Percentiles rank a stretch among this genome's conserved stretches.
Evolutionary conservation across 352 stramenopile genomes (phyloP).

Genomic region (Globisporangium cystogenes): DNA sequence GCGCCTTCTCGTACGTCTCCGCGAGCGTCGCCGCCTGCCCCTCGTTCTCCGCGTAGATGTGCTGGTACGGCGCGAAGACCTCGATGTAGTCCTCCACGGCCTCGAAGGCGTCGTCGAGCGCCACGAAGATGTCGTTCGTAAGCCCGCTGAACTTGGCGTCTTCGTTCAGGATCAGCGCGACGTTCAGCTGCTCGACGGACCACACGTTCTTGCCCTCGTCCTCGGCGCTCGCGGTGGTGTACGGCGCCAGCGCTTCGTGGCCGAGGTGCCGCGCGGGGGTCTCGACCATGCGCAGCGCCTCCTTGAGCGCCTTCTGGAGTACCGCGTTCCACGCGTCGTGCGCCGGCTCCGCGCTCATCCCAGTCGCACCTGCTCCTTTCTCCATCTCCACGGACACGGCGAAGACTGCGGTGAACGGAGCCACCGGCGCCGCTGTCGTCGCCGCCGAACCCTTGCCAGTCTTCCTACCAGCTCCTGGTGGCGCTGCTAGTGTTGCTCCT

Average conservation of each 20-base stretch:
- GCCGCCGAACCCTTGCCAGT: neutral
- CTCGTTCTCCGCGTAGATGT: slow-evolving; percentile 86
- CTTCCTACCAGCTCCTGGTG: slow-evolving; percentile 1
- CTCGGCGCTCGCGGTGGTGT: slow-evolving; percentile 76
- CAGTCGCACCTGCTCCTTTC: neutral
- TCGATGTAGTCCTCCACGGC: slow-evolving; percentile 85
- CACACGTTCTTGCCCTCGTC: slow-evolving; percentile 81
- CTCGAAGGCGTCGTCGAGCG: slow-evolving; percentile 76
- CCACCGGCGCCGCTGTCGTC: slow-evolving; percentile 2
- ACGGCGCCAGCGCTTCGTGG: slow-evolving; percentile 67
- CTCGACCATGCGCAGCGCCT: slow-evolving; percentile 85
- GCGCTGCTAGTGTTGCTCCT: neutral
- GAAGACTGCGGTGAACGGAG: slow-evolving; percentile 53
- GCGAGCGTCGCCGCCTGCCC: slow-evolving; percentile 54
- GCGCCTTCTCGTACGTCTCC: slow-evolving; percentile 60
- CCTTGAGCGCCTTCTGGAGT: slow-evolving; percentile 74
- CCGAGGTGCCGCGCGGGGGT: slow-evolving; percentile 81
- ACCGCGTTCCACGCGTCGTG: slow-evolving; percentile 69
- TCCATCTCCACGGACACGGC: slow-evolving; percentile 67
- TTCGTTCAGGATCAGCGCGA: slow-evolving; percentile 79
- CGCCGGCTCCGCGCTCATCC: slow-evolving; percentile 45
- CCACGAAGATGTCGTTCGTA: slow-evolving; percentile 82
- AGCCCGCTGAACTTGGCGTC: slow-evolving; percentile 76
- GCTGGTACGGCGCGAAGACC: slow-evolving; percentile 86
- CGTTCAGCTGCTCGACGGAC: slow-evolving; percentile 73